Percentiles rank a stretch among this genome's conserved stretches.
Conservation (phyloP, 2,329 filamentous ascomycete genomes). For the Colletotrichum kahawae region DNA sequence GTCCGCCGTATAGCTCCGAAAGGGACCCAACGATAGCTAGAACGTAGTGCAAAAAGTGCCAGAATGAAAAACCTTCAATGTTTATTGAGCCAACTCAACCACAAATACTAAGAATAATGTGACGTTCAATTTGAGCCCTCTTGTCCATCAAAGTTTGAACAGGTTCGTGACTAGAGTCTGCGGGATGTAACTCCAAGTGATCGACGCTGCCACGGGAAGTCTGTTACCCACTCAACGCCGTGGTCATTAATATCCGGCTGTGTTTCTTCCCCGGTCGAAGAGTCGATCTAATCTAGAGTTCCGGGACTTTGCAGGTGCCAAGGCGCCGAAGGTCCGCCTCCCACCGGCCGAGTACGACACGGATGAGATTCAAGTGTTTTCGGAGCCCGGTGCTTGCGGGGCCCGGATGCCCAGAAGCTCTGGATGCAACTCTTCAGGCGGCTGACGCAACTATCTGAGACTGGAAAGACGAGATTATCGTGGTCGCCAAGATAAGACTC, state of each 20-base stretch:
- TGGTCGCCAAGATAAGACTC: neutral
- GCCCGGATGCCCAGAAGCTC: neutral
- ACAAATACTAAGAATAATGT: neutral
- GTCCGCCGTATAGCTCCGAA: neutral
- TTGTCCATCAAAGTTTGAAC: neutral
- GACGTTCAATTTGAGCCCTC: neutral
- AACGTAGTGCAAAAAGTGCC: neutral
- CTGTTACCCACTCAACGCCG: neutral
- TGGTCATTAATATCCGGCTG: neutral
- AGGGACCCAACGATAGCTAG: neutral
- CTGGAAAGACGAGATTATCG: neutral
- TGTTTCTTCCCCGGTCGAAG: neutral
- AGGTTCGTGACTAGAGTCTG: neutral
- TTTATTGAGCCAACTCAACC: neutral
- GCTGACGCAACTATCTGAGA: neutral
- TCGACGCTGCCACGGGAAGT: neutral
- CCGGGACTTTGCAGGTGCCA: neutral
- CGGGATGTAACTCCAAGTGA: neutral
- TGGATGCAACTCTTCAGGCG: neutral
- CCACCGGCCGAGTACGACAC: neutral
- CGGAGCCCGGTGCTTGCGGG: neutral
- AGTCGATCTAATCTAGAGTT: neutral
- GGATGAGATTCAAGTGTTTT: neutral
- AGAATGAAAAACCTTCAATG: neutral
- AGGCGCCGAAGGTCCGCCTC: neutral